Conservation (phyloP, 108 stramenopile genomes). For the Nitzschia sp. region DNA sequence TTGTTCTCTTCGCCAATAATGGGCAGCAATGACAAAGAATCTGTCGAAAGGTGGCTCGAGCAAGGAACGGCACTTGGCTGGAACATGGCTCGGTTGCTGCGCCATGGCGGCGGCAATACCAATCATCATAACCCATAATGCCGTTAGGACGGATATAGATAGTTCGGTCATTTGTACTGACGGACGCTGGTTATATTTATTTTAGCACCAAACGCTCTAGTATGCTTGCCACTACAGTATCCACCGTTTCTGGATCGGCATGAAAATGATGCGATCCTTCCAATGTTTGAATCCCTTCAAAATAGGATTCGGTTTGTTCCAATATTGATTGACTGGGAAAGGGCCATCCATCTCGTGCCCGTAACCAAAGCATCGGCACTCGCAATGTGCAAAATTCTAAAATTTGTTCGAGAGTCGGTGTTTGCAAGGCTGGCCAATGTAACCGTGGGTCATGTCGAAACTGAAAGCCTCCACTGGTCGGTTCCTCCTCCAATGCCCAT, state of each 20-base stretch:
- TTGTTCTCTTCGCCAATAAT: no score
- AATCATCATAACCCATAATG: no score
- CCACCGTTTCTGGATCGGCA: conserved; percentile 71
- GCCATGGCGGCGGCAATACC: no score
- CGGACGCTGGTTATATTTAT: no score
- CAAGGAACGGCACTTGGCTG: no score
- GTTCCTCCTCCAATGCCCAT: conserved; percentile 17
- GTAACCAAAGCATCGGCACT: conserved; percentile 16
- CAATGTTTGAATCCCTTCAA: conserved; percentile 28
- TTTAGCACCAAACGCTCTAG: no score
- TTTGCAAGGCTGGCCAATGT: conserved; percentile 66
- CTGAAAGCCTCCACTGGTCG: conserved; percentile 16
- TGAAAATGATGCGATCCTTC: conserved; percentile 78
- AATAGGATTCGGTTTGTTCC: conserved; percentile 30
- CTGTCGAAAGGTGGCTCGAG: no score
- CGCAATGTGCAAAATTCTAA: conserved; percentile 3
- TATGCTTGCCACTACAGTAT: conserved; percentile 40
- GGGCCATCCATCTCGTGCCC: conserved; percentile 70
- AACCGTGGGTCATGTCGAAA: conserved; percentile 73
- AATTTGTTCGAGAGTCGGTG: conserved; percentile 42
- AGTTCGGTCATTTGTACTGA: no score
- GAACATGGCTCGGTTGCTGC: no score
- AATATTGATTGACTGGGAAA: conserved; percentile 26
- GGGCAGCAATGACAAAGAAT: no score
- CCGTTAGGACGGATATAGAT: conserved; percentile 5